Conservation (phyloP, 2,329 filamentous ascomycete genomes). For the Mollisia scopiformis region DNA sequence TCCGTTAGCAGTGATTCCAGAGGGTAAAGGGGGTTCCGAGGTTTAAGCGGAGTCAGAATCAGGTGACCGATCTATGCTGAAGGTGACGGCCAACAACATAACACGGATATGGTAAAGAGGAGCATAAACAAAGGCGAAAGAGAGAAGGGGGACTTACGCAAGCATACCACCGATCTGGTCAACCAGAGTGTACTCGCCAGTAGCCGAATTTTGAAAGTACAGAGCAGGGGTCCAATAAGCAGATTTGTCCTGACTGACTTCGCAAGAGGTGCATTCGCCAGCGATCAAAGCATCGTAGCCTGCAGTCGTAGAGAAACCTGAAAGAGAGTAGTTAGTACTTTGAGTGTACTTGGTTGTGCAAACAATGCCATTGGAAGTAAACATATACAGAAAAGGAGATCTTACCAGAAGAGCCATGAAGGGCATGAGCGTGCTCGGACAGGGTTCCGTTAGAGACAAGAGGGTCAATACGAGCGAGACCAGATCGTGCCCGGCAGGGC, state of each 20-base stretch:
- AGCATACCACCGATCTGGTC: slow-evolving; percentile 81
- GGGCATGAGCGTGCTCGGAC: slow-evolving; percentile 71
- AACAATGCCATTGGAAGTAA: no score
- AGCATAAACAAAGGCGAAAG: neutral
- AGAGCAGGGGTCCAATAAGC: slow-evolving; percentile 72
- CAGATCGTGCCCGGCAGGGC: slow-evolving; percentile 74
- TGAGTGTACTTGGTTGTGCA: slow-evolving; percentile 8
- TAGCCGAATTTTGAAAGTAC: slow-evolving; percentile 43
- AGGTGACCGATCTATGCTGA: no score
- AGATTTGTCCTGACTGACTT: slow-evolving; percentile 61
- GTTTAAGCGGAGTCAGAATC: neutral
- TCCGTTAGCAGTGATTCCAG: slow-evolving; percentile 21
- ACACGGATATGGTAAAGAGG: neutral
- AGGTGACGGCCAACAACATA: no score
- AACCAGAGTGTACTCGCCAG: slow-evolving; percentile 61
- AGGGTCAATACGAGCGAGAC: slow-evolving; percentile 76
- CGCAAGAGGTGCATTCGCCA: slow-evolving; percentile 68
- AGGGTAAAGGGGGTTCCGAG: neutral
- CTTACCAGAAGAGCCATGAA: slow-evolving; percentile 79
- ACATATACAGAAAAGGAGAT: slow-evolving; percentile 2
- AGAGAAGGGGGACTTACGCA: slow-evolving; percentile 60
- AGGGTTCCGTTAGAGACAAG: slow-evolving; percentile 64
- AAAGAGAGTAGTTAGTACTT: slow-evolving; percentile 20
- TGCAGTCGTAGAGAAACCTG: slow-evolving; percentile 67
- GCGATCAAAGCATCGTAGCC: slow-evolving; percentile 58